Conservation (phyloP, 176 grass and related monocot genomes). For the Bromus sterilis region DNA sequence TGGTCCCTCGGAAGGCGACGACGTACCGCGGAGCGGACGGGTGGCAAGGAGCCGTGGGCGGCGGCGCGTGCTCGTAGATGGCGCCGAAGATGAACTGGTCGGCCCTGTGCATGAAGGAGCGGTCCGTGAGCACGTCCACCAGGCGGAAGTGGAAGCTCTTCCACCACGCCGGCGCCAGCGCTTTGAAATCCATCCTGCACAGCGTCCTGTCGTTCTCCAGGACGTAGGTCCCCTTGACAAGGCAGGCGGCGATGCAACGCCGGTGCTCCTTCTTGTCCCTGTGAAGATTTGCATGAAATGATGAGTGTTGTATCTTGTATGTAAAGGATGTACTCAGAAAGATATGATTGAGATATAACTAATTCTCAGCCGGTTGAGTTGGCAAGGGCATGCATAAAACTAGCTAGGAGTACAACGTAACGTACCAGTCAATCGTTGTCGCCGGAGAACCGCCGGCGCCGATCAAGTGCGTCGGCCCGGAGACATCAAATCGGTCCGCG, state of each 20-base stretch:
- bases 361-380: too few species aligned
- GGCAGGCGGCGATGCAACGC: background rate
- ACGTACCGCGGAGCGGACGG: background rate
- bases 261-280: slow-evolving; percentile 12
- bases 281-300: background rate
- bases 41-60: background rate
- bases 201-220: background rate
- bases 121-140: background rate
- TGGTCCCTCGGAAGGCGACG: background rate
- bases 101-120: too few species aligned
- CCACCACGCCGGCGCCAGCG: slow-evolving; percentile 1
- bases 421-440: background rate
- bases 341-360: too few species aligned
- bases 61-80: background rate
- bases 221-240: background rate
- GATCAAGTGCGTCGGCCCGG: background rate
- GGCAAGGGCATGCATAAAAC: too few species aligned
- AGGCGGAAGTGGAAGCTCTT: slow-evolving; percentile 1
- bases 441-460: too few species aligned
- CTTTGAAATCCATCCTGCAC: too few species aligned
- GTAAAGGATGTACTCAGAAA: too few species aligned
- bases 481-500: background rate
- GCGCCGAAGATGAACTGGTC: background rate
- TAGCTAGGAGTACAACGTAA: too few species aligned
- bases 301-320: too few species aligned